A percentile compares a stretch with the other conserved stretches of the same genome.
Evolutionary conservation across 1,139 yeast genomes (phyloP).

Genomic region (Candida sp.): DNA sequence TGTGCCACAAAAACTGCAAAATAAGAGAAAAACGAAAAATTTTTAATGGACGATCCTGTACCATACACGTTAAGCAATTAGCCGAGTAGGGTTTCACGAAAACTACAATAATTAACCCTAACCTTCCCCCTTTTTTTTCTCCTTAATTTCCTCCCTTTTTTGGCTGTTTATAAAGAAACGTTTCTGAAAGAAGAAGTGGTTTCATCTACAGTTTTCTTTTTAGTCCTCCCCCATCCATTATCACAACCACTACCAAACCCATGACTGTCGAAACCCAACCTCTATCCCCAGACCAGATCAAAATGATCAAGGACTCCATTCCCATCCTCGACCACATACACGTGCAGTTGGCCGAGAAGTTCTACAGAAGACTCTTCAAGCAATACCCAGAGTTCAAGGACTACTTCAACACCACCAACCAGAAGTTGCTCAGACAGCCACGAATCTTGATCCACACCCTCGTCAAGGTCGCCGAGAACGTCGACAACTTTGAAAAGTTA

Average conservation of each 20-base stretch:
- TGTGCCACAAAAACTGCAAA: no score
- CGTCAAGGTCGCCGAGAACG: conserved; percentile 64
- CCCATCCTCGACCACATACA: conserved; percentile 65
- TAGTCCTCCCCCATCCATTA: neutral
- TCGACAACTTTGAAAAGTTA: conserved; percentile 61
- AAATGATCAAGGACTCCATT: conserved; percentile 55
- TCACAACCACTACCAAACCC: neutral
- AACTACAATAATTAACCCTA: no score
- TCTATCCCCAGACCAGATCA: conserved; percentile 32
- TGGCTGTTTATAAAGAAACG: no score
- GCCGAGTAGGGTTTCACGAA: no score
- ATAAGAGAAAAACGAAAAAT: no score
- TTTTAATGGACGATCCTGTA: no score
- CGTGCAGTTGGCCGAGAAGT: conserved; percentile 53
- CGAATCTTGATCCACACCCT: conserved; percentile 66
- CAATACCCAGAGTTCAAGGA: conserved; percentile 57
- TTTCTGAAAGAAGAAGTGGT: no score
- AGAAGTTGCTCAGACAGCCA: conserved; percentile 61
- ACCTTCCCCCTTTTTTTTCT: no score
- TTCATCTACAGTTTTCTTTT: no score
- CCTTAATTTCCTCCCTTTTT: no score
- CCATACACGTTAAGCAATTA: no score
- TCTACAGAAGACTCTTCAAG: conserved; percentile 59
- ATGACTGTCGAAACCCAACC: conserved; percentile 15
- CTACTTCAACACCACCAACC: conserved; percentile 65